A percentile compares a stretch with the other conserved stretches of the same genome.
Conservation (phyloP, 225 moss, liverwort and hornwort genomes). For the Rhytidiadelphus loreus region DNA sequence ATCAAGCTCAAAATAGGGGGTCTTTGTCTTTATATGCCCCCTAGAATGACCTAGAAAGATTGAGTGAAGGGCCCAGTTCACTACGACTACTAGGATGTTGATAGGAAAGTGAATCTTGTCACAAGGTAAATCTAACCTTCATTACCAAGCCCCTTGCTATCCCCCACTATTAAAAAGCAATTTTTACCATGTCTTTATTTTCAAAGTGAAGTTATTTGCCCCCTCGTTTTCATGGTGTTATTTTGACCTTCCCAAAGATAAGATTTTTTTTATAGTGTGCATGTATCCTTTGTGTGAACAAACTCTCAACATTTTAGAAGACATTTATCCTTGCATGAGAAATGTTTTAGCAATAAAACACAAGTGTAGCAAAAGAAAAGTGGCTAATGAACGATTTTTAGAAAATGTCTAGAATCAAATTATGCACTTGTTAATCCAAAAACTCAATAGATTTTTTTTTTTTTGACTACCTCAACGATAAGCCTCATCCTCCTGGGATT, state of each 20-base stretch:
- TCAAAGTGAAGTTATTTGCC: neutral
- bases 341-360: neutral
- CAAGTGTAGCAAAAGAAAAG: neutral
- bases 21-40: too few relatives aligned
- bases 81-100: too few relatives aligned
- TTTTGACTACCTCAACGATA: too few relatives aligned
- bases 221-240: too few relatives aligned
- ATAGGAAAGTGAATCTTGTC: neutral
- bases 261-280: fast-evolving
- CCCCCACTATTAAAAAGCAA: neutral
- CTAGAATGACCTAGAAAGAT: too few relatives aligned
- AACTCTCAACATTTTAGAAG: fast-evolving
- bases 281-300: too few relatives aligned
- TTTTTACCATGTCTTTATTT: neutral
- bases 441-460: neutral
- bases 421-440: neutral
- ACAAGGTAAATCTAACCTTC: too few relatives aligned
- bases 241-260: too few relatives aligned
- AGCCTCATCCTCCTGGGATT: fast-evolving
- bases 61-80: too few relatives aligned
- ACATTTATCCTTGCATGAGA: neutral
- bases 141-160: fast-evolving
- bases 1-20: too few relatives aligned
- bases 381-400: neutral
- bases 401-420: too few relatives aligned